Evolutionary conservation across 2,329 filamentous ascomycete genomes (phyloP).

Genomic region (Colletotrichum siamense): DNA sequence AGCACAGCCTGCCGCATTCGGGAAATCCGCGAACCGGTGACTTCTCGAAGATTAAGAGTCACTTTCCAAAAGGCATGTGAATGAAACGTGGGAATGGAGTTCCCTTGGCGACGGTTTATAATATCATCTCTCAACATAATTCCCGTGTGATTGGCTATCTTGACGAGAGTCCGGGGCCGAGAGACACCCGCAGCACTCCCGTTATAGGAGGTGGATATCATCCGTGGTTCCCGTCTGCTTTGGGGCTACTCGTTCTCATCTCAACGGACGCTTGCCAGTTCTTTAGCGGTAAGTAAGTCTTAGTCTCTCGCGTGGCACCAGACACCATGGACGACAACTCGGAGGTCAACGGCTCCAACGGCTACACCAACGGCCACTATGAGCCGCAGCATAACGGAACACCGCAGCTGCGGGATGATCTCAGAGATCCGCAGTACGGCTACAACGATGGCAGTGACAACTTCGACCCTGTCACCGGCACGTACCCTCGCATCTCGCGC

Average conservation of each 20-base stretch:
- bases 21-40: not conserved
- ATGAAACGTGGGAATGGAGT: not conserved
- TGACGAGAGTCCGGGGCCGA: not conserved
- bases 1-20: not conserved
- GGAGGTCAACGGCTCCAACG: conserved; percentile 2
- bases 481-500: conserved; percentile 39
- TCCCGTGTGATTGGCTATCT: not conserved
- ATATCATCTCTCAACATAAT: not conserved
- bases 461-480: conserved; percentile 4
- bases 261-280: not conserved
- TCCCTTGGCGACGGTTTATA: not conserved
- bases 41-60: not conserved
- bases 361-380: not conserved
- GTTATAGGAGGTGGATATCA: not conserved
- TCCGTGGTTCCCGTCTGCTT: not conserved
- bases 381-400: not conserved
- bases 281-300: not conserved
- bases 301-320: not conserved
- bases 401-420: not conserved
- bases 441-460: not conserved
- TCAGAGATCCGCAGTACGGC: not conserved
- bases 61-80: not conserved
- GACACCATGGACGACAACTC: not conserved
- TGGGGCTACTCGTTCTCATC: not conserved
- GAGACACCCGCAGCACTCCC: not conserved